Evolutionary conservation across 2,329 filamentous ascomycete species (phyloP).

Genomic region (Neofusicoccum laricinum): DNA sequence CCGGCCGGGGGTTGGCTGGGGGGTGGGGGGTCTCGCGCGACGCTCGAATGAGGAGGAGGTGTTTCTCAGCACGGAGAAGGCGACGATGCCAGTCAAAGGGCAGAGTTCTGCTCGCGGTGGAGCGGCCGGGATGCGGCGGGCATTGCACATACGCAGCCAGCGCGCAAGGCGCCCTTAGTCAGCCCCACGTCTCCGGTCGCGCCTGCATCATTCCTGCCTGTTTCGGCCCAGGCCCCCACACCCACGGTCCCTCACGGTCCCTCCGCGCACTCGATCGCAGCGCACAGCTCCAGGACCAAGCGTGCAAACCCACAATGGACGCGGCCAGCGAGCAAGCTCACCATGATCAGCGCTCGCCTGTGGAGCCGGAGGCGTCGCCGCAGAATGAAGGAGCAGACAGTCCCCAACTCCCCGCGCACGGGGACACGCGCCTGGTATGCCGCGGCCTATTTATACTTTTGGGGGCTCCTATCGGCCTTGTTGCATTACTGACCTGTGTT

Average conservation of each 20-base stretch:
- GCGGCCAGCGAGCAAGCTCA: background rate
- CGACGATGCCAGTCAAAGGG: background rate
- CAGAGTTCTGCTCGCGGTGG: background rate
- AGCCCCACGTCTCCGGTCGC: background rate
- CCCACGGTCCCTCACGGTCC: background rate
- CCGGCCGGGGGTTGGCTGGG: background rate
- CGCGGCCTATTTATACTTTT: background rate
- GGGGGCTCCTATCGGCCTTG: background rate
- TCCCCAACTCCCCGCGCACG: background rate
- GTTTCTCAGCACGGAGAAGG: constrained; percentile 2
- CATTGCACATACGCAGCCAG: constrained; percentile 5
- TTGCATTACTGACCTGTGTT: background rate
- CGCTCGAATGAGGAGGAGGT: background rate
- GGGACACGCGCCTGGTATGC: constrained; percentile 13
- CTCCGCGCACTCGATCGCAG: background rate
- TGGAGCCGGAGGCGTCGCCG: background rate
- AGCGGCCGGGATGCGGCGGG: background rate
- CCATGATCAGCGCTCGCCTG: background rate
- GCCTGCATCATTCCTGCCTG: constrained; percentile 13
- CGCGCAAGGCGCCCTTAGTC: constrained; percentile 2
- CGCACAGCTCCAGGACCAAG: background rate
- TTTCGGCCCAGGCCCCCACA: background rate
- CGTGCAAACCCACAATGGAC: background rate
- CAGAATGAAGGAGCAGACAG: background rate
- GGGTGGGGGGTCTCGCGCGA: background rate